A percentile compares a stretch with the other conserved stretches of the same genome.
These are phyloP conservation scores for Vitis hybrid DNA, from an alignment of 177 flowering plant genomes.

Conservation along the genomic window DNA sequence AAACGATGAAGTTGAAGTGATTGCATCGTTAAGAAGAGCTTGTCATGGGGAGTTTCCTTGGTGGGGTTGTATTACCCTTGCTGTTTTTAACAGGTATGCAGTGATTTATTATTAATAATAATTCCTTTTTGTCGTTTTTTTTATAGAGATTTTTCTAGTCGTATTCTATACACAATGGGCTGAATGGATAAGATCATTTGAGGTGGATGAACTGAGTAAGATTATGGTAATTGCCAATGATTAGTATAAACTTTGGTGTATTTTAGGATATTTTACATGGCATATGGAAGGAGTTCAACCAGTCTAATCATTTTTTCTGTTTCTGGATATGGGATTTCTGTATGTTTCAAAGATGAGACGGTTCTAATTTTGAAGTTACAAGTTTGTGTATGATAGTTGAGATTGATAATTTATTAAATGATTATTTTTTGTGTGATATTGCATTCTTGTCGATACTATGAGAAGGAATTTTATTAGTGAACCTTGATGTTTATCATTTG, in stretches of 20 bases:
- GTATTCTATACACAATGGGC: background rate
- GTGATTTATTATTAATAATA: background rate
- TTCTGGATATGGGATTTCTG: too few species aligned
- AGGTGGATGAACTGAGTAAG: background rate
- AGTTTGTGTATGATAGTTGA: too few species aligned
- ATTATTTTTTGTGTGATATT: too few species aligned
- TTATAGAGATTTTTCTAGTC: background rate
- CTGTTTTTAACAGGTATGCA: conserved; percentile 44
- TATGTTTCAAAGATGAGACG: too few species aligned
- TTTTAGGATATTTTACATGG: background rate
- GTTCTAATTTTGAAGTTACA: too few species aligned
- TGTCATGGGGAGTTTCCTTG: conserved; percentile 37
- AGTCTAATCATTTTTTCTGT: background rate
- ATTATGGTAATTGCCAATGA: background rate
- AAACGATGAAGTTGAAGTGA: conserved; percentile 8
- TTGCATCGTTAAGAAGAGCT: background rate
- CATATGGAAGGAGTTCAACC: background rate
- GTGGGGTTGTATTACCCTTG: conserved; percentile 43
- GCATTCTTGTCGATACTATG: too few species aligned
- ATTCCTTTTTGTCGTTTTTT: too few species aligned
- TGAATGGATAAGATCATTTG: background rate
- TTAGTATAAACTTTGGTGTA: background rate
- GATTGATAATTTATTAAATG: too few species aligned
- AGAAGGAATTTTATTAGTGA: too few species aligned
- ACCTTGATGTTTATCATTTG: too few species aligned